These are phyloP conservation scores for Debaryomyces prosopidis DNA, from an alignment of 805 yeast genomes.

Conservation along the genomic window DNA sequence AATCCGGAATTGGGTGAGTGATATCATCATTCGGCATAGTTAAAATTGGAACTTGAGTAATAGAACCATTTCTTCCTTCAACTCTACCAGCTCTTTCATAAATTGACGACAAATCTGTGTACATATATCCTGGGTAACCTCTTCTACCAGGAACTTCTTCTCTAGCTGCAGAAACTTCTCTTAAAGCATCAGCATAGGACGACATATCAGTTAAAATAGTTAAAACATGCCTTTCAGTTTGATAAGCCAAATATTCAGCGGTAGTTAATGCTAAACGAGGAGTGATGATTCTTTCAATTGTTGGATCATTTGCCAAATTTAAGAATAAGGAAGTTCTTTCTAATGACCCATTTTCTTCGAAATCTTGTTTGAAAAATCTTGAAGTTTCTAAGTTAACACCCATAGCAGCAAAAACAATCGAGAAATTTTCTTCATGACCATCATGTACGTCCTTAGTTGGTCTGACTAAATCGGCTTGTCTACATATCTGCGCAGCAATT, in stretches of 20 bases:
- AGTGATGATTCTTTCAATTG: constrained; percentile 98
- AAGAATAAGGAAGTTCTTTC: constrained; percentile 97
- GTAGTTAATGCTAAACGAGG: constrained; percentile 99
- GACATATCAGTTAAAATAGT: constrained; percentile 99
- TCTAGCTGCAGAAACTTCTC: constrained; percentile 99
- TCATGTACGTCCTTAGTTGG: constrained; percentile 99
- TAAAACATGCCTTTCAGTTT: constrained; percentile 98
- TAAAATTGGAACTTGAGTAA: constrained; percentile 97
- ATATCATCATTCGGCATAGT: constrained; percentile 99
- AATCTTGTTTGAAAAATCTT: constrained; percentile 97
- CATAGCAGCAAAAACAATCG: constrained; percentile 99
- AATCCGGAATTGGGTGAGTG: constrained; percentile 99
- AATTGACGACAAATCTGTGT: constrained; percentile 97
- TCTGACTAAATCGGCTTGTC: constrained; percentile 98
- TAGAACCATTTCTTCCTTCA: constrained; percentile 99
- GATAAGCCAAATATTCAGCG: constrained; percentile 97
- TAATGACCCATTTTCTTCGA: constrained; percentile 97
- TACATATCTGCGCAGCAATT: constrained; percentile 99
- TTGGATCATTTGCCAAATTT: constrained; percentile 98
- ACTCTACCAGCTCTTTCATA: constrained; percentile 99
- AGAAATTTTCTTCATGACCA: constrained; percentile 99
- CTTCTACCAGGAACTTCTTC: constrained; percentile 99
- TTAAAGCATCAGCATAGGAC: constrained; percentile 98
- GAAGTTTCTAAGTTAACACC: constrained; percentile 99
- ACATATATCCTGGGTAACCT: constrained; percentile 99